Percentiles rank a stretch among this genome's conserved stretches.
phyloP scores from a whole-genome alignment of 306 rosid species.

The Myrica gale region DNA sequence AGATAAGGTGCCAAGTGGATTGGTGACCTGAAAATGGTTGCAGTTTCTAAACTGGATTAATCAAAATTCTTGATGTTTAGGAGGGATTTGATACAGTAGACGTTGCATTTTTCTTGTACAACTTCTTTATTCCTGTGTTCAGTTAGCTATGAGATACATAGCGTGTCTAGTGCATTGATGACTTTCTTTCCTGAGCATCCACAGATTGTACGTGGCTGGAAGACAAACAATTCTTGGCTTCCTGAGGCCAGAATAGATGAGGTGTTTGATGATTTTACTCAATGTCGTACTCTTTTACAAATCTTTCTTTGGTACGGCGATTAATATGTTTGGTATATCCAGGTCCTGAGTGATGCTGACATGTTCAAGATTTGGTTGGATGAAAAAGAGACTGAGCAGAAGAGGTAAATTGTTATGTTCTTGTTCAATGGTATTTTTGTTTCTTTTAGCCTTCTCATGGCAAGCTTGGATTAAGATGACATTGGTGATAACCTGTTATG shows the following conservation, averaged over 20 bases:
- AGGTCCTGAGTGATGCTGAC: constrained; percentile 64
- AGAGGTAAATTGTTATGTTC: constrained; percentile 52
- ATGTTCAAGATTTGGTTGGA: constrained; percentile 76
- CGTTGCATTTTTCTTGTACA: constrained; percentile 4
- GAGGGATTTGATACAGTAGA: background rate
- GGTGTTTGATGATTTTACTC: constrained; percentile 44
- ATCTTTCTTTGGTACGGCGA: constrained; percentile 14
- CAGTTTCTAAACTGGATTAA: no score
- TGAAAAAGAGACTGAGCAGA: constrained; percentile 81
- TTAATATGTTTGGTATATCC: constrained; percentile 21
- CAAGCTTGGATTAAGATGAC: no score
- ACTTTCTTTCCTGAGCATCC: constrained; percentile 28
- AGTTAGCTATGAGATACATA: constrained; percentile 8
- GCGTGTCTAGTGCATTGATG: constrained; percentile 16
- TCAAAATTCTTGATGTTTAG: no score
- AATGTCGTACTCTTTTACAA: background rate
- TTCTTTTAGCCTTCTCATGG: constrained; percentile 7
- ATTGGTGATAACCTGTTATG: no score
- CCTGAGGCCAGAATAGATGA: constrained; percentile 67
- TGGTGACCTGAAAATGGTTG: no score
- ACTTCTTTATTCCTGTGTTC: constrained; percentile 10
- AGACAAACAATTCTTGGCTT: constrained; percentile 75
- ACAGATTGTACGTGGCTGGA: constrained; percentile 77
- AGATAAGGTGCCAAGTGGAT: no score
- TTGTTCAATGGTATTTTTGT: constrained; percentile 2